These are phyloP conservation scores for Rhodotorula sp. DNA, from an alignment of 1,284 basidiomycete species.

Conservation along the genomic window DNA sequence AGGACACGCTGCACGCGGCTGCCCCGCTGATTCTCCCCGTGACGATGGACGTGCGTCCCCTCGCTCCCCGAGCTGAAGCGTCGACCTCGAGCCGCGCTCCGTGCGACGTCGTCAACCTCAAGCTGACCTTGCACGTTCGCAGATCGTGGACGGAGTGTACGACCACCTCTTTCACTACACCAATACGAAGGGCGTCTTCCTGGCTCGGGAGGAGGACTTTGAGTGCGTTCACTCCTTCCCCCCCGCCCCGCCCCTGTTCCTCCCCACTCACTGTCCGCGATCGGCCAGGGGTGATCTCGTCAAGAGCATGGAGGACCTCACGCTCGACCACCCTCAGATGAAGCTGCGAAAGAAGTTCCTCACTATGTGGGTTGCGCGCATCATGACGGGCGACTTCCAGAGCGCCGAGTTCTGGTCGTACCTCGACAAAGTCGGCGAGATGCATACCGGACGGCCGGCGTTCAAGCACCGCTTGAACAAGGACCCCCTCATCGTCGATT, in stretches of 20 bases:
- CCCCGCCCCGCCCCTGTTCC: background rate
- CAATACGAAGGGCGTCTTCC: slow-evolving; percentile 22
- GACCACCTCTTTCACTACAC: slow-evolving; percentile 18
- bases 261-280: background rate
- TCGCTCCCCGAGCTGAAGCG: background rate
- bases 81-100: no score
- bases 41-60: slow-evolving; percentile 6
- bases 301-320: slow-evolving; percentile 1
- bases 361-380: slow-evolving; percentile 13
- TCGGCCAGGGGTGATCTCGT: slow-evolving; percentile 5
- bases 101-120: no score
- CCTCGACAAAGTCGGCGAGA: slow-evolving; percentile 28
- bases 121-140: background rate
- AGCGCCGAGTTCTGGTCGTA: slow-evolving; percentile 11
- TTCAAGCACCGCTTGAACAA: slow-evolving; percentile 27
- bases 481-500: slow-evolving; percentile 18
- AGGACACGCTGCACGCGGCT: slow-evolving; percentile 9
- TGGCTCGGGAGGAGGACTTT: slow-evolving; percentile 7
- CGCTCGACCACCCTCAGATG: slow-evolving; percentile 29
- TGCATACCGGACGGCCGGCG: slow-evolving; percentile 19
- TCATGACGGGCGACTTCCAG: slow-evolving; percentile 6
- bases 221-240: background rate
- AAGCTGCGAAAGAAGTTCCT: slow-evolving; percentile 23
- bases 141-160: background rate
- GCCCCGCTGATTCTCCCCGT: slow-evolving; percentile 20